Base-by-base conservation (phyloP, 2,329 filamentous ascomycete species). In the Amesomyces nigricolor region DNA sequence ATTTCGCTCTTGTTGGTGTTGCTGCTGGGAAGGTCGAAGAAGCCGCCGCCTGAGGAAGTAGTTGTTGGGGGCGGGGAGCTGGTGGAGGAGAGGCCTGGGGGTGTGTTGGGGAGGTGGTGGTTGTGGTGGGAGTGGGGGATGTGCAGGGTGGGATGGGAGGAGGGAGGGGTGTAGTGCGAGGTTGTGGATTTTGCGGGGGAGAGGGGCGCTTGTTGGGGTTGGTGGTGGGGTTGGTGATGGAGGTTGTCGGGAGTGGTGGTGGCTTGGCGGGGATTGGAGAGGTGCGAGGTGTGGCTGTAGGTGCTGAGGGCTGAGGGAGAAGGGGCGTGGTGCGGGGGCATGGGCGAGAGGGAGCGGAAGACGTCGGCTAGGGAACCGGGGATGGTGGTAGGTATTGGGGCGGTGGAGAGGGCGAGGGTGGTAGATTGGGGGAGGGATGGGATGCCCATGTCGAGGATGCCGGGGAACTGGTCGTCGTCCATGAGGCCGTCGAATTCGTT, bases 51-150 rank as follows among this genome's bases (percentile, higher is more conserved):
- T 26, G 22, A 26, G 40, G 46, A 57, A 17, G 46, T 47, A 40
- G 61, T 58, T 4, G 66, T 65, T 5, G 75, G 70, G 29, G 77
- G 78, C 4, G 81, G 80, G 22, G 81, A 83, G 13, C 79, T 80
- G 19, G 80, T 81, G 57, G 80, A 76, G n/a, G 81, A 83, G 30
- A 85, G 76, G 58, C 79, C 80, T 1, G 81, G 81, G 4, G 80
- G 79, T 3, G 81, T 81, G 67, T 58, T 56, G 29, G 64, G 62
- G 9, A 64, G 3, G 40, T 44, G 39, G 5, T n/a, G 37, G 22
- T 26, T 5, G 22, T 26, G 22, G 22, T 26, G 22, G 22, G 22
- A 6, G 22, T 26, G 22, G 22, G 22, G 22, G 22, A 26, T 26
- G 22, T 26, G 22, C 4, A 26, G 22, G 6, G 22, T 26, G 22